These are phyloP conservation scores for Trypanosoma vivax DNA, from an alignment of 208 protist species.

Conservation along the genomic window DNA sequence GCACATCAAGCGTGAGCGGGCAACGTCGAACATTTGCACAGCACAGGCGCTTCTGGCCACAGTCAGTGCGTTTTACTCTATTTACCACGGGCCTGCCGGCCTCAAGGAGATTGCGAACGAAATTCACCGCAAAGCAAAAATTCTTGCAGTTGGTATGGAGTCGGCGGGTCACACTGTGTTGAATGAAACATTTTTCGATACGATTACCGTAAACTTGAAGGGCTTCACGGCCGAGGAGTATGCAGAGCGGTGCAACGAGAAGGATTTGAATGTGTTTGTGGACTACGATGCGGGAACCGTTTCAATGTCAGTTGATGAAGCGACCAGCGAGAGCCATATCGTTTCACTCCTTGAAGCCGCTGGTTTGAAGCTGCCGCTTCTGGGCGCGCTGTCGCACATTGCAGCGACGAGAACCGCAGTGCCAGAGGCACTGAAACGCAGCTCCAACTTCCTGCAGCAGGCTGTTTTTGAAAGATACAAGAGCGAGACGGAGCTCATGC, in stretches of 20 bases:
- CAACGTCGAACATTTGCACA: constrained; percentile 97
- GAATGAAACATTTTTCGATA: constrained; percentile 88
- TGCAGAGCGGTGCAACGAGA: constrained; percentile 43
- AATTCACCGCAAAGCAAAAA: constrained; percentile 79
- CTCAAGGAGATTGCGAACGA: constrained; percentile 89
- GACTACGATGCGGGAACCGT: constrained; percentile 46
- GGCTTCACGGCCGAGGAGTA: constrained; percentile 50
- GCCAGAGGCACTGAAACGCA: constrained; percentile 53
- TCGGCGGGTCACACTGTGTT: constrained; percentile 52
- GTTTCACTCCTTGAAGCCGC: constrained; percentile 60
- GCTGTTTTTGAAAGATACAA: constrained; percentile 95
- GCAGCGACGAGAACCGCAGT: constrained; percentile 33
- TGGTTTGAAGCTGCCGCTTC: constrained; percentile 49
- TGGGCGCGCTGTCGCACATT: constrained; percentile 34
- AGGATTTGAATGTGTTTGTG: constrained; percentile 90
- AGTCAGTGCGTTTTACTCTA: constrained; percentile 94
- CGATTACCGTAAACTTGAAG: constrained; percentile 60
- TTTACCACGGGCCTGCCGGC: constrained; percentile 97
- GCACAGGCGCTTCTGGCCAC: constrained; percentile 97
- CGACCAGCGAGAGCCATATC: constrained; percentile 83
- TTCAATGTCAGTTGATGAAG: constrained; percentile 93
- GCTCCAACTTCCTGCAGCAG: constrained; percentile 84
- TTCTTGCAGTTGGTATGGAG: constrained; percentile 82
- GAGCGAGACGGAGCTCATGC: constrained; percentile 94
- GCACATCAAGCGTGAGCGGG: constrained; percentile 96